phyloP scores from a whole-genome alignment of 352 stramenopile species.

The Globisporangium viniferum region DNA sequence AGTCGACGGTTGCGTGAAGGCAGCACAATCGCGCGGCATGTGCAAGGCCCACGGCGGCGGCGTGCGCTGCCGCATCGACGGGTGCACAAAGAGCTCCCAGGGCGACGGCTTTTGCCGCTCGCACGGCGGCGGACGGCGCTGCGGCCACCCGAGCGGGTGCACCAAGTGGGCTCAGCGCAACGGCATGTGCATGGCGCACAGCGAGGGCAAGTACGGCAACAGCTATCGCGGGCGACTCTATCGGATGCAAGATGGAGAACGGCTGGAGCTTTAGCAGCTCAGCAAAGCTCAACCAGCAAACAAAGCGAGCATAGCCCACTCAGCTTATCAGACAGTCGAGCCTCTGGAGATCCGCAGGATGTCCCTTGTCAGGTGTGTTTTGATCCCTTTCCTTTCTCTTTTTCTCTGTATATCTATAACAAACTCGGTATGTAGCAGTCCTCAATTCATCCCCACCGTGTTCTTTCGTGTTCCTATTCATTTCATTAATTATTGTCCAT shows the following conservation, averaged over 20 bases:
- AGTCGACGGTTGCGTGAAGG: conserved; percentile 73
- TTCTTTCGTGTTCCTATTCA: neutral
- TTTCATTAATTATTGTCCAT: neutral
- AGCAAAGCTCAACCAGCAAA: neutral
- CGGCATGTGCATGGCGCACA: conserved; percentile 85
- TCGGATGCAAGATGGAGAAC: conserved; percentile 29
- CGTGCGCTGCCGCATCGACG: conserved; percentile 81
- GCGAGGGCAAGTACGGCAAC: conserved; percentile 78
- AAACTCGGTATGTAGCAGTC: neutral
- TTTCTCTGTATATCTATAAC: conserved; percentile 8
- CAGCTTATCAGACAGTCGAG: neutral
- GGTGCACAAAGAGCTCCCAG: conserved; percentile 78
- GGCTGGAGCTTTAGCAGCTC: conserved; percentile 4
- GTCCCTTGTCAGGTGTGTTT: neutral
- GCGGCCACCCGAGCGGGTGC: conserved; percentile 66
- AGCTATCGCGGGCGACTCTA: conserved; percentile 68
- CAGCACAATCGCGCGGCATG: conserved; percentile 77
- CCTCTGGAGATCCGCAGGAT: neutral
- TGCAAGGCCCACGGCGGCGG: conserved; percentile 82
- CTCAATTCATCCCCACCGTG: neutral
- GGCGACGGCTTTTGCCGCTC: conserved; percentile 82
- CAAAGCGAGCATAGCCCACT: neutral
- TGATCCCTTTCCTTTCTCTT: neutral
- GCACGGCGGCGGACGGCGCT: conserved; percentile 69
- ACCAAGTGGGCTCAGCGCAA: conserved; percentile 83